A percentile compares a stretch with the other conserved stretches of the same genome.
phyloP scores from a whole-genome alignment of 2,329 filamentous ascomycete species.

The Botrytis medusae region DNA sequence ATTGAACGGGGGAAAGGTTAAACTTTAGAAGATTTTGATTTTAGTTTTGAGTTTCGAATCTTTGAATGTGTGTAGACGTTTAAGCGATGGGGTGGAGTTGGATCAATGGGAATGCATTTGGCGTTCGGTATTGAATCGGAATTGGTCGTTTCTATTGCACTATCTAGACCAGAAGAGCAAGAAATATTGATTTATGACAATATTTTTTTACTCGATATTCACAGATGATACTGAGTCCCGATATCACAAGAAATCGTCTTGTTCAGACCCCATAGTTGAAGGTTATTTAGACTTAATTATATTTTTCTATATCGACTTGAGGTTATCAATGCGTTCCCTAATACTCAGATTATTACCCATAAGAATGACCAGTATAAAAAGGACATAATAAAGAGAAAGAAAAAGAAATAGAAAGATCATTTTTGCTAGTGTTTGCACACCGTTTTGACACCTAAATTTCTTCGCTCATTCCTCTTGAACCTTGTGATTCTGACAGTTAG shows the following conservation, averaged over 20 bases:
- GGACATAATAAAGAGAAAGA: neutral
- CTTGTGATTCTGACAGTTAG: neutral
- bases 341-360: neutral
- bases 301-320: neutral
- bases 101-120: neutral
- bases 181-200: neutral
- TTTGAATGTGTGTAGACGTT: neutral
- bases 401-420: neutral
- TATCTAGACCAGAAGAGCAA: neutral
- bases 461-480: too few relatives aligned
- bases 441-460: neutral
- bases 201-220: too few relatives aligned
- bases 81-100: neutral
- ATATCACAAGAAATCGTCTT: neutral
- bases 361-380: neutral
- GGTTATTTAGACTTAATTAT: neutral
- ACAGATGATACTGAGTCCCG: too few relatives aligned
- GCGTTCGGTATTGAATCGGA: neutral
- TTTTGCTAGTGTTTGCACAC: neutral
- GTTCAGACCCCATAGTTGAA: neutral
- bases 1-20: conserved; percentile 67
- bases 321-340: neutral
- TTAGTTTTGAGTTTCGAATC: neutral
- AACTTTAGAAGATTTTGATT: conserved; percentile 25
- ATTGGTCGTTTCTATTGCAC: neutral